Base-by-base conservation (phyloP, 202 grass and related monocot species). In the Eragrostis tef region DNA sequence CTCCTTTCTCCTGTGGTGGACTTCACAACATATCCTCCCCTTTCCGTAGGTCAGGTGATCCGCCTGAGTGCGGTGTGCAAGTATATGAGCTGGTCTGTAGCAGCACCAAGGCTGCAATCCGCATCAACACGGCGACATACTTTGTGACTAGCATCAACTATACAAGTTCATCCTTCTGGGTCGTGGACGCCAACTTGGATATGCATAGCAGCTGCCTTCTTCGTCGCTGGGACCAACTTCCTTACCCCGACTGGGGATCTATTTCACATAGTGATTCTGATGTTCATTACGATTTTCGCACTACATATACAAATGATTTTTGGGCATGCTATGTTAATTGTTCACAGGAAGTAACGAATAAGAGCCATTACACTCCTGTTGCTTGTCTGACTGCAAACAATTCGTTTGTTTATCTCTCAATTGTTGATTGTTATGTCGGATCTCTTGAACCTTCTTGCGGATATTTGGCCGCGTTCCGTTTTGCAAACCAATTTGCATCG, bases 251-350 rank as follows among this genome's bases (percentile, higher is more conserved):
- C 20, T 16, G 0, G 10, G 0, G 1, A 31, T 34, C 31, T 34
- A 34, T 34, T 34, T 34, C 31, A 34, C 31, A 34, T 34, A 1
- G 31, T 34, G 31, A 34, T 34, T 34, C 0, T 34, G 68, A 34
- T 34, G 10, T 71, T 10, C 19, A 39, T 56, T 0, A 1, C 0
- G 45, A 81, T 4, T 71, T 72, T 0, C 2, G 0, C 1, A 14
- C 0, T 19, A 0, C 0, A 34, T 34, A 34, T 8, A 0, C 4
- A 34, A 34, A 34, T 3, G 0, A 0, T 29, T 2, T 0, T 17
- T 74, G 59, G 71, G 87, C 76, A 49, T 75, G 36, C 57, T 85
- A 76, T 17, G 11, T 89, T 67, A 89, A 83, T 52, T 89, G 87
- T 57, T 85, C 60, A 0, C 51, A 19, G 9, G 34, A 34, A 80